Percentiles rank a stretch among this genome's conserved stretches.
These are phyloP conservation scores for Diaporthe helianthi DNA, from an alignment of 2,329 filamentous ascomycete species.

Conservation along the genomic window DNA sequence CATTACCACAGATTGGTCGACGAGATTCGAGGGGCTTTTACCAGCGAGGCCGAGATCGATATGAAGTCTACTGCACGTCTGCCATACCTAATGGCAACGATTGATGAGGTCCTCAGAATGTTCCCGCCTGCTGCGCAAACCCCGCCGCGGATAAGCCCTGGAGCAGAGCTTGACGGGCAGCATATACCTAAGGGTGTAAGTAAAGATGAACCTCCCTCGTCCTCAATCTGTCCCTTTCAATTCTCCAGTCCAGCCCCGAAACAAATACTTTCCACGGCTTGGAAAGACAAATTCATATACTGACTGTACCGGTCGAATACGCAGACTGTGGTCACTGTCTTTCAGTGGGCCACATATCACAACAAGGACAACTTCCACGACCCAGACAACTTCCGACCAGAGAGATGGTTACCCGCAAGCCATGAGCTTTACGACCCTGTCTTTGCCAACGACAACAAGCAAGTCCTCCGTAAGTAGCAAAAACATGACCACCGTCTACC, in stretches of 20 bases:
- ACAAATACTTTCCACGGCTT: too few relatives aligned
- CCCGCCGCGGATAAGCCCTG: slow-evolving; percentile 15
- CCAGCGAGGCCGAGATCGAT: slow-evolving; percentile 39
- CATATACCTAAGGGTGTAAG: slow-evolving; percentile 30
- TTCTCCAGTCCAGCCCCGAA: too few relatives aligned
- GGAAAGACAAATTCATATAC: too few relatives aligned
- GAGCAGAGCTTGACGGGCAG: slow-evolving; percentile 21
- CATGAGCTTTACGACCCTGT: slow-evolving; percentile 2
- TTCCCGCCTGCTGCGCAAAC: slow-evolving; percentile 29
- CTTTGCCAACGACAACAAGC: slow-evolving; percentile 18
- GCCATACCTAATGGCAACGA: slow-evolving; percentile 76
- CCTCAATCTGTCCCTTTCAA: too few relatives aligned
- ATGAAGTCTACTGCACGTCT: slow-evolving; percentile 48
- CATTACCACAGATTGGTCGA: slow-evolving; percentile 37
- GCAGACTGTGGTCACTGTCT: slow-evolving; percentile 26
- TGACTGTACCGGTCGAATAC: neutral
- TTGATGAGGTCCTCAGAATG: slow-evolving; percentile 80
- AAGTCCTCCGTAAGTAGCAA: slow-evolving; percentile 26
- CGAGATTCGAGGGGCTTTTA: slow-evolving; percentile 42
- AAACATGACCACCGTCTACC: too few relatives aligned
- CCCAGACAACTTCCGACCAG: slow-evolving; percentile 13
- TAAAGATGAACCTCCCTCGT: neutral
- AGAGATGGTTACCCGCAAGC: slow-evolving; percentile 7
- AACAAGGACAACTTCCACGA: slow-evolving; percentile 27
- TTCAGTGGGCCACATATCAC: slow-evolving; percentile 31